These are phyloP conservation scores for Gracilaria vermiculophylla DNA, from an alignment of 23 red algal genomes.

Conservation along the genomic window DNA sequence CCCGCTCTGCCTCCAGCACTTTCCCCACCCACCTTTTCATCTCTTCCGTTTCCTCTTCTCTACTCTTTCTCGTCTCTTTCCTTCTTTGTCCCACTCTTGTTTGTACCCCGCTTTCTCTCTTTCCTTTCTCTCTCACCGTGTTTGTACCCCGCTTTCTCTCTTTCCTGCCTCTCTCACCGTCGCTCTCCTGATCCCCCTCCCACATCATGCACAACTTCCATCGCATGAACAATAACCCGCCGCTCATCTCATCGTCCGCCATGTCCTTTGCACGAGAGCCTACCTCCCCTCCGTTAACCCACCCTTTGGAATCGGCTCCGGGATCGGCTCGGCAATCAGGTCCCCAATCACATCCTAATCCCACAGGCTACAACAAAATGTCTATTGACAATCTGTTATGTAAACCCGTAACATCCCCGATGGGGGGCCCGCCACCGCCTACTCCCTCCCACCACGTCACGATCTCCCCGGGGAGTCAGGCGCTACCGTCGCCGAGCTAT, in stretches of 20 bases:
- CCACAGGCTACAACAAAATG: constrained; percentile 21
- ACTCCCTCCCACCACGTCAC: neutral
- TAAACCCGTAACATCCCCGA: neutral
- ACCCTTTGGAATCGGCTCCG: neutral
- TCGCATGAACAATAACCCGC: neutral
- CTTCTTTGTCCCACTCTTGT: too few relatives aligned
- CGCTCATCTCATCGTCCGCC: neutral
- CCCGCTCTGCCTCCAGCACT: too few relatives aligned
- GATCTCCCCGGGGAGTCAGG: neutral
- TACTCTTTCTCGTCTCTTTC: too few relatives aligned
- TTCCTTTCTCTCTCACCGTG: too few relatives aligned
- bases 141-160: too few relatives aligned
- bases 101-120: too few relatives aligned
- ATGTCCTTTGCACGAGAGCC: too few relatives aligned
- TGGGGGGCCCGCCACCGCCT: neutral
- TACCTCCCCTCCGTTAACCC: neutral
- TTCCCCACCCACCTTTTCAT: too few relatives aligned
- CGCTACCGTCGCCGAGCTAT: neutral
- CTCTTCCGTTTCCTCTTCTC: too few relatives aligned
- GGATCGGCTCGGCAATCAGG: too few relatives aligned
- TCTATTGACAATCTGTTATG: constrained; percentile 33
- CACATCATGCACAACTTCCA: neutral
- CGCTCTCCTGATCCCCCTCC: neutral
- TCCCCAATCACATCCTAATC: too few relatives aligned
- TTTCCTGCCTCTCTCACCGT: too few relatives aligned